Evolutionary conservation across 169 alveolate genomes (phyloP).

Genomic region (Cryptosporidium meleagridis): DNA sequence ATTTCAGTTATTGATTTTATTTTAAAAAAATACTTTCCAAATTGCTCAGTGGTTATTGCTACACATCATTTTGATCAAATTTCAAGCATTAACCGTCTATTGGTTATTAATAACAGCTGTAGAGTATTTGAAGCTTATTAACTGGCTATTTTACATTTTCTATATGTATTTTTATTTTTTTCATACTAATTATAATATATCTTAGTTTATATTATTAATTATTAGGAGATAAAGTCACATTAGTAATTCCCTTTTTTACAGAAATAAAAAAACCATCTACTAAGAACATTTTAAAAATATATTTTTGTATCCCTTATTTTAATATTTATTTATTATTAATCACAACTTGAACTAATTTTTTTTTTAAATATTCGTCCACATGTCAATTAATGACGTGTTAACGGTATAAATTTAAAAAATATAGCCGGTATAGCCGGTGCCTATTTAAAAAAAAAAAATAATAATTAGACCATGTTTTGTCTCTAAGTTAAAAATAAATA

Average conservation of each 20-base stretch:
- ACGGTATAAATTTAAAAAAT: background rate
- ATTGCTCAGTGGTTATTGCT: slow-evolving; percentile 46
- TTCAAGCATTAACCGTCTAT: slow-evolving; percentile 29
- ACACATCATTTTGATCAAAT: slow-evolving; percentile 46
- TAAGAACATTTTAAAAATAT: background rate
- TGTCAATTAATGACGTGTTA: background rate
- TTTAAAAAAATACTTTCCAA: slow-evolving; percentile 28
- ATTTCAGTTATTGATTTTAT: slow-evolving; percentile 36
- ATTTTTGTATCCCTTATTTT: too few relatives aligned
- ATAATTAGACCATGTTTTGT: background rate
- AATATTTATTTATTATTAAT: background rate
- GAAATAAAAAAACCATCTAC: too few relatives aligned
- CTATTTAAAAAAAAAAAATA: background rate
- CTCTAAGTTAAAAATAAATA: background rate
- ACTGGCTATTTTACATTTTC: background rate
- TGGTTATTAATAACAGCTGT: background rate
- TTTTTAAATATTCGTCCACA: background rate
- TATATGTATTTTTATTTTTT: background rate
- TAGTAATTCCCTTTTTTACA: too few relatives aligned
- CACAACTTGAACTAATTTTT: background rate
- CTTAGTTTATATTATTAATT: background rate
- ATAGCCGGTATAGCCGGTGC: slow-evolving; percentile 4
- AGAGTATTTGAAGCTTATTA: background rate
- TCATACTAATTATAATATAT: background rate
- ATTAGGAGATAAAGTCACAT: background rate